These are phyloP conservation scores for Trichoderma citrinoviride DNA, from an alignment of 2,329 filamentous ascomycete species.

Conservation along the genomic window DNA sequence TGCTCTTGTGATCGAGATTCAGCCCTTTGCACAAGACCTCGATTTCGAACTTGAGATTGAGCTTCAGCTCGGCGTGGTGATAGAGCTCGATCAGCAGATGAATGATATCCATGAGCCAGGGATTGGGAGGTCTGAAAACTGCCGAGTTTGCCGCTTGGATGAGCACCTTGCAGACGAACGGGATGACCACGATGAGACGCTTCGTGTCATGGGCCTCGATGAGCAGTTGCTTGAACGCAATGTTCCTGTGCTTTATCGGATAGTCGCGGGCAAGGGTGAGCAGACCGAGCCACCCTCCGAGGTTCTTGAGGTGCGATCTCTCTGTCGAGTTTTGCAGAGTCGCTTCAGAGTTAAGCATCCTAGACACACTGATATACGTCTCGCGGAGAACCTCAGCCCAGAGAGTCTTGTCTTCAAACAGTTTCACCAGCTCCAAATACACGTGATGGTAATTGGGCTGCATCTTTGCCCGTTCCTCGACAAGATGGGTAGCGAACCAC, in stretches of 20 bases:
- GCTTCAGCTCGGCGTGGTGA: constrained; percentile 85
- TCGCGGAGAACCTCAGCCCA: constrained; percentile 91
- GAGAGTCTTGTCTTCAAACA: constrained; percentile 74
- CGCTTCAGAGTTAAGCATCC: constrained; percentile 84
- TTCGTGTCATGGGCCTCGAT: constrained; percentile 93
- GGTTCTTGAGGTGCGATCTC: constrained; percentile 83
- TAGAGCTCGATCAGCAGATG: constrained; percentile 90
- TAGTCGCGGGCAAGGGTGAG: constrained; percentile 90
- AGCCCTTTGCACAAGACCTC: constrained; percentile 94
- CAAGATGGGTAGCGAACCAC: constrained; percentile 94
- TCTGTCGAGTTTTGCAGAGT: constrained; percentile 84
- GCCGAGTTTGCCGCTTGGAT: constrained; percentile 79
- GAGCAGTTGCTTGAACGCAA: constrained; percentile 93
- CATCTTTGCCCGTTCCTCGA: constrained; percentile 94
- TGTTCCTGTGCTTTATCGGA: constrained; percentile 93
- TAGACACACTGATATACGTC: constrained; percentile 82
- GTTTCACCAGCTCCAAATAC: constrained; percentile 83
- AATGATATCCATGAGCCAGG: constrained; percentile 97
- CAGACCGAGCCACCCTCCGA: constrained; percentile 90
- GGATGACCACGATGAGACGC: constrained; percentile 85
- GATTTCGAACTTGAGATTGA: constrained; percentile 98
- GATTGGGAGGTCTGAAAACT: constrained; percentile 91
- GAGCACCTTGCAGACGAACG: constrained; percentile 95
- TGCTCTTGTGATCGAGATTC: constrained; percentile 85
- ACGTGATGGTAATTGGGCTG: constrained; percentile 95